Base-by-base conservation (phyloP, 2,329 filamentous ascomycete species). In the Gliomastix tumulicola region DNA sequence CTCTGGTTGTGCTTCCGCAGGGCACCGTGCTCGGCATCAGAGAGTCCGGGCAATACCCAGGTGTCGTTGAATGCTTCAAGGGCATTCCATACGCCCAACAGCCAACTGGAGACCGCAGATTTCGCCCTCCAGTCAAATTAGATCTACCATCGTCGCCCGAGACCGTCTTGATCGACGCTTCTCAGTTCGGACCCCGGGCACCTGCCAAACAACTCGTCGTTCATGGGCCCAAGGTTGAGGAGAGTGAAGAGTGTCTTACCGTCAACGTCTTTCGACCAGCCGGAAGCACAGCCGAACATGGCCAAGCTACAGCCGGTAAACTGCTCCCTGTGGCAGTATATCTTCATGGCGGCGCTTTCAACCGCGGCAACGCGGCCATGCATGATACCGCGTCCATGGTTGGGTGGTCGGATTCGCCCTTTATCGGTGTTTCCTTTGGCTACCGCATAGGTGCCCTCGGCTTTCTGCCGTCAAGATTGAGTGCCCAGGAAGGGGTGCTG, bases 381-480 rank as follows among this genome's bases (percentile, higher is more conserved):
- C 65, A 76, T 42, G 47, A 50, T 13, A 49, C 49, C 0, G 47
- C 47, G 12, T 63, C 74, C 23, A 69, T 77, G 65, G 59, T 77
- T 19, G 68, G 65, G 2, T 74, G 65, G 44, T 56, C 58, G 0
- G 48, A 54, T 19, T 51, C 65, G 34, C 66, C 69, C 0, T 65
- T 72, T 36, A 65, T 75, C 28, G 70, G 56, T 13, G 62, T 71
- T 6, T 63, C 59, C 44, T 62, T 72, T 48, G 62, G 66, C 44
- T 56, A 56, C 18, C 51, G 74, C n/a, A 63, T 78, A 35, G 66
- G 68, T 9, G 71, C 70, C 4, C 68, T 79, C 52, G 79, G 79
- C 1, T 79, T 81, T 44, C 47, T 82, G 8, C 68, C 71, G 10
- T 75, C 65, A 7, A 51, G 56, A 21, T 51, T 76, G 34, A 65